These are phyloP conservation scores for Turnera subulata DNA, from an alignment of 345 rosid genomes.

Conservation along the genomic window DNA sequence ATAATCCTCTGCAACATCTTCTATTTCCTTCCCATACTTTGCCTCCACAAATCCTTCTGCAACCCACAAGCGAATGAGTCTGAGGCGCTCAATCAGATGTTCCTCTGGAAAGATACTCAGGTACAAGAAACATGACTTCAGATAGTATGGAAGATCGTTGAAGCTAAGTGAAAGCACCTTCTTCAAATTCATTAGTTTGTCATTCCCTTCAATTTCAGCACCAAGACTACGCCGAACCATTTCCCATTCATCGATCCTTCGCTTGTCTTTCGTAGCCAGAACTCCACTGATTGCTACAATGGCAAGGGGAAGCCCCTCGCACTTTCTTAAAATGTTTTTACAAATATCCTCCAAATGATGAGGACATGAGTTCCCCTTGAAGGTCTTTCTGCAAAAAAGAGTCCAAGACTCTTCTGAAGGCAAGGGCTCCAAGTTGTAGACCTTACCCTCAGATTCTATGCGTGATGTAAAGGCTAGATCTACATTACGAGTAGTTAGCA, in stretches of 20 bases:
- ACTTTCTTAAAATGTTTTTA: conserved; percentile 9
- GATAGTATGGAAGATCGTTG: conserved; percentile 11
- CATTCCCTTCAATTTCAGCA: conserved; percentile 4
- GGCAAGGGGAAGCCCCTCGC: conserved; percentile 27
- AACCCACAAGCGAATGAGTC: conserved; percentile 6
- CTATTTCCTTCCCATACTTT: background rate
- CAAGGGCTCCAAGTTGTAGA: conserved; percentile 16
- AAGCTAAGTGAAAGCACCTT: conserved; percentile 2
- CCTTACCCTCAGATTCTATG: conserved; percentile 7
- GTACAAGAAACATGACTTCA: too few species aligned
- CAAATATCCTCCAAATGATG: conserved; percentile 15
- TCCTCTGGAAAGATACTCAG: conserved; percentile 3
- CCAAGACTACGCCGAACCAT: conserved; percentile 1
- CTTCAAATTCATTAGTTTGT: conserved; percentile 1
- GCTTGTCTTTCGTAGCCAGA: conserved; percentile 1
- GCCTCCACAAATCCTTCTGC: conserved; percentile 11
- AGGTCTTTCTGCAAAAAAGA: conserved; percentile 24
- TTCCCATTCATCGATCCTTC: conserved; percentile 9
- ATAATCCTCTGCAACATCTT: conserved; percentile 8
- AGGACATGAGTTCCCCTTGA: conserved; percentile 11
- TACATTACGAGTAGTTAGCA: conserved; percentile 25
- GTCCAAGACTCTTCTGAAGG: conserved; percentile 10
- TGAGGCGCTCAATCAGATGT: background rate
- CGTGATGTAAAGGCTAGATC: conserved; percentile 15
- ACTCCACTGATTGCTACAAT: conserved; percentile 27